Evolutionary conservation across 2,329 filamentous ascomycete genomes (phyloP), one percentile per base, ranked within the genome.

Genomic region (Nothopassalora personata): DNA sequence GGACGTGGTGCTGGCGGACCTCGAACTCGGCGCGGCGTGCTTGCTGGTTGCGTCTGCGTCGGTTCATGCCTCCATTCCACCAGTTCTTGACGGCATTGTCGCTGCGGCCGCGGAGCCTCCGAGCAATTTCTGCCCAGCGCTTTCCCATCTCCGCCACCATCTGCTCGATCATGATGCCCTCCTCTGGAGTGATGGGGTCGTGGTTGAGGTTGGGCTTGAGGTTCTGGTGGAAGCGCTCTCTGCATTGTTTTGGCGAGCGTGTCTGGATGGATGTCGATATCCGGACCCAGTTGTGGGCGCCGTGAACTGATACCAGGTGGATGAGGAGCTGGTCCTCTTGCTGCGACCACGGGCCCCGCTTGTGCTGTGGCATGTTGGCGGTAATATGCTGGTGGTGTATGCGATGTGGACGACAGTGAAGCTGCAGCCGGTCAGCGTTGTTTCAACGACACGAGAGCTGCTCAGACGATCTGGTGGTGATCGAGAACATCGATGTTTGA

Each of bases 1-100:
- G 31, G 28, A 66, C 60, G n/a, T 62, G 60, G 15, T 68, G 67
- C 23, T 68, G 68, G 48, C 70, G 70, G 33, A 69, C 64, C 34
- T 71, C 68, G 57, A 69, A 66, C 57, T 73, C 70, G 43, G 68
- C 64, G 28, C 71, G 71, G 52, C 72, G 71, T 46, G 70, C 68
- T 62, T 71, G 73, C 70, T 64, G 72, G 66, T 57, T 74, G 61
- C 78, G 75, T 69, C 77, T 76, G 69, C 88, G 82, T 69, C 91
- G 85, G 77, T 96, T 96, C 82, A 92, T 89, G 72, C 88, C 90
- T 53, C 92, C 91, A 72, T 96, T 96, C 90, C 90, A 96, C 91
- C 91, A 97, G 75, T 97, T 97, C 83, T 97, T 97, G 64, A 97
- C 90, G 30, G 90, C 89, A 70, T 97, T 97, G 78, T 97, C 92